phyloP scores from a whole-genome alignment of 2,329 filamentous ascomycete genomes.

The Orbilia blumenaviensis region DNA sequence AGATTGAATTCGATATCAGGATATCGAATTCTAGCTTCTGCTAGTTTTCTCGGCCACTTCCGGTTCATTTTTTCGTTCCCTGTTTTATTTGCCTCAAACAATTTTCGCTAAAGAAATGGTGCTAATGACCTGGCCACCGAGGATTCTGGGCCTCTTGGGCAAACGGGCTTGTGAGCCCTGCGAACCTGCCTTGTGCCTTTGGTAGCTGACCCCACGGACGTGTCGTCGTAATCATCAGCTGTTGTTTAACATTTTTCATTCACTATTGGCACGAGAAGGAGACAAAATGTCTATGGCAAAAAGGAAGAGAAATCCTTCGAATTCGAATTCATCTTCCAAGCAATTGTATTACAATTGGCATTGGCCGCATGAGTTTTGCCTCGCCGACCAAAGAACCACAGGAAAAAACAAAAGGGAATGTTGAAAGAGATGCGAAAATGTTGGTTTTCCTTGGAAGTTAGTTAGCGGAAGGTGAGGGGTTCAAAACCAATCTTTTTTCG shows the following conservation, averaged over 20 bases:
- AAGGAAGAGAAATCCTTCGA: no score
- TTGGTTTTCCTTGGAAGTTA: no score
- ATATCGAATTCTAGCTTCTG: not conserved
- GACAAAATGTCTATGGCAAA: no score
- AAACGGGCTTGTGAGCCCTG: not conserved
- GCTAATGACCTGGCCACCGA: not conserved
- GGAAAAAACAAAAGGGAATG: no score
- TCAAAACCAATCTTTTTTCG: no score
- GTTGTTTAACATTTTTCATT: not conserved
- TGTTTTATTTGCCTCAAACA: not conserved
- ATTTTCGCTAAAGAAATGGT: not conserved
- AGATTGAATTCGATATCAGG: not conserved
- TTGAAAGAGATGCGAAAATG: no score
- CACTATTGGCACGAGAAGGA: no score
- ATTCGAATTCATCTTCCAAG: no score
- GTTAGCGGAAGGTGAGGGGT: no score
- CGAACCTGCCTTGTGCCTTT: conserved; percentile 1
- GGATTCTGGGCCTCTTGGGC: not conserved
- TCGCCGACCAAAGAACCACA: no score
- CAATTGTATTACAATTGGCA: no score
- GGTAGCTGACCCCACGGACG: not conserved
- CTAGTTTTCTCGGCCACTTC: not conserved
- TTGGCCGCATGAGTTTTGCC: no score
- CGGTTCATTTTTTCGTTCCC: not conserved
- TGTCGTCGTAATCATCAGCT: conserved; percentile 22